Percentiles rank a stretch among this genome's conserved stretches.
Evolutionary conservation across 2,329 filamentous ascomycete genomes (phyloP).

Genomic region (Alternaria tenuissima): DNA sequence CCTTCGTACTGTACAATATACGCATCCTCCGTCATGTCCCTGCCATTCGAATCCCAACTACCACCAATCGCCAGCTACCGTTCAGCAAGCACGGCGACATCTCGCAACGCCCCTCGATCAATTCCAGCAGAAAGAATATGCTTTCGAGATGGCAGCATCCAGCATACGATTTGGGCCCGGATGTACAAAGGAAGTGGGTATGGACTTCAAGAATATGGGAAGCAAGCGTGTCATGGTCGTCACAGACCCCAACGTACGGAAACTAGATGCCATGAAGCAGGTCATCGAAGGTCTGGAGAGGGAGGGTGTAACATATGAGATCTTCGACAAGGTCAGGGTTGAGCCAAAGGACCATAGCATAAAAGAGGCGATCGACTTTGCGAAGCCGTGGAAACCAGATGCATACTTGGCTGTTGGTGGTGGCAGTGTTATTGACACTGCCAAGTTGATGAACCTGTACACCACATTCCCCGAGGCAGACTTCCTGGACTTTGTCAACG

Average conservation of each 20-base stretch:
- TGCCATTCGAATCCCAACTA: constrained; percentile 92
- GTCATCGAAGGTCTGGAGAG: constrained; percentile 79
- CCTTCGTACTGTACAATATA: constrained; percentile 89
- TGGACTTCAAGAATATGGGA: constrained; percentile 95
- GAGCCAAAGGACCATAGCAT: constrained; percentile 96
- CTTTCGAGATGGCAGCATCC: constrained; percentile 97
- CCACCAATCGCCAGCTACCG: constrained; percentile 57
- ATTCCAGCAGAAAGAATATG: constrained; percentile 87
- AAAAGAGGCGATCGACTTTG: constrained; percentile 87
- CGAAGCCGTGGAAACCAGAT: constrained; percentile 81
- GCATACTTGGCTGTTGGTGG: constrained; percentile 91
- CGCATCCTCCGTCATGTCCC: constrained; percentile 89
- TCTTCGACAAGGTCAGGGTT: constrained; percentile 81
- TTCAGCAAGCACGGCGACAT: constrained; percentile 63
- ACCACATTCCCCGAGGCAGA: constrained; percentile 88
- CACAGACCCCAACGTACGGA: constrained; percentile 82
- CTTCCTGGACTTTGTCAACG: constrained; percentile 98
- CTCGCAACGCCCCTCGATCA: constrained; percentile 80
- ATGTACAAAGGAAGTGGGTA: constrained; percentile 93
- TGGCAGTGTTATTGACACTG: constrained; percentile 96
- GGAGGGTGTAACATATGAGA: constrained; percentile 80
- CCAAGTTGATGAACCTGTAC: constrained; percentile 98
- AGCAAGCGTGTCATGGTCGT: constrained; percentile 89
- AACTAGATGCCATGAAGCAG: constrained; percentile 88
- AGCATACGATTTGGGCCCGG: constrained; percentile 94